Conservation (phyloP, 495 filamentous ascomycete species). For the Pyrenula massariospora region DNA sequence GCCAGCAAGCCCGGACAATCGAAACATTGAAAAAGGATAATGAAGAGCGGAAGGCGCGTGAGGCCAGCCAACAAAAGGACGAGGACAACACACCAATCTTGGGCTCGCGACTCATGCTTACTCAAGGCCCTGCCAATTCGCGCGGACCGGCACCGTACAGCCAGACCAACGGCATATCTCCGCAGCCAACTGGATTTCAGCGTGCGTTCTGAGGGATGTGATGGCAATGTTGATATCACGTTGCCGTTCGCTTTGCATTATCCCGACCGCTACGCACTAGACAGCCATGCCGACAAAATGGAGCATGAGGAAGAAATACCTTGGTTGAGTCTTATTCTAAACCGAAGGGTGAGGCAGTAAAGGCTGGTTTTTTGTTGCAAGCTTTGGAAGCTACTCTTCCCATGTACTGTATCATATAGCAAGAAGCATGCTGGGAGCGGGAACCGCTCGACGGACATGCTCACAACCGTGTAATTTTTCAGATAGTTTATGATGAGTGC, state of each 20-base stretch:
- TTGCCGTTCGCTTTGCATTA: too few relatives aligned
- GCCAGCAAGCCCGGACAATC: constrained; percentile 79
- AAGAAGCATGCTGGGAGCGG: background rate
- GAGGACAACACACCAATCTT: constrained; percentile 93
- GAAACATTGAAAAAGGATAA: constrained; percentile 86
- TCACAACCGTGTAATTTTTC: background rate
- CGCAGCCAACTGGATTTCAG: constrained; percentile 64
- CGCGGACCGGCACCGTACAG: constrained; percentile 49
- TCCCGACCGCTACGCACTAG: too few relatives aligned
- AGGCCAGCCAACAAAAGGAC: constrained; percentile 73
- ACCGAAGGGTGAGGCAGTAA: too few relatives aligned
- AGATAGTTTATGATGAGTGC: background rate
- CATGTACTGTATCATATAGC: background rate
- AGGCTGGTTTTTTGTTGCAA: too few relatives aligned
- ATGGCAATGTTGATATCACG: background rate
- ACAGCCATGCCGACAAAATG: too few relatives aligned
- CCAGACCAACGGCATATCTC: constrained; percentile 69
- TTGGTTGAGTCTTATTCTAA: too few relatives aligned
- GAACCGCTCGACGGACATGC: background rate
- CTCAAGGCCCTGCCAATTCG: constrained; percentile 64
- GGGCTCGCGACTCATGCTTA: constrained; percentile 90
- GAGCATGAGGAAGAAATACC: too few relatives aligned
- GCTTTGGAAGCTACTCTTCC: background rate
- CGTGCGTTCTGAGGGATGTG: constrained; percentile 34
- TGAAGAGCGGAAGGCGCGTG: constrained; percentile 86